Base-by-base conservation (phyloP, 768 basidiomycete species). In the Lanmaoa pseudosensibilis region DNA sequence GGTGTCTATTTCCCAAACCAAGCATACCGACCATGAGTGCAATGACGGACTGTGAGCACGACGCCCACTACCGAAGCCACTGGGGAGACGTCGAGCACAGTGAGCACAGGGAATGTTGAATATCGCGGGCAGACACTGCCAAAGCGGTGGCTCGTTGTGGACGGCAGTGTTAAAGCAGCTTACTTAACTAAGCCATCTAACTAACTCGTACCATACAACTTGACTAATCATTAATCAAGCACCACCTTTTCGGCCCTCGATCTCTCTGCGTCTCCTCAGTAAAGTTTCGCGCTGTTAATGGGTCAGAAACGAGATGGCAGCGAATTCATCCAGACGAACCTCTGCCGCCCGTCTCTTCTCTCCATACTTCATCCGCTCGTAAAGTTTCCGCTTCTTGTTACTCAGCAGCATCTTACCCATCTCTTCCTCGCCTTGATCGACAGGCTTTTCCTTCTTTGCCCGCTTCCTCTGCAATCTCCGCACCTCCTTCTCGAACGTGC, bases 331-430 rank as follows among this genome's bases (percentile, higher is more conserved):
- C 55, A 50, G 25, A 76, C 87, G 63, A 70, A 94, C 94, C 89
- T 96, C 92, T 25, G 80, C 75, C 15, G 79, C 78, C 57, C 86
- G 86, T 74, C 87, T 90, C 70, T 82, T 80, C 69, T 95, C 83
- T 61, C 87, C 86, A 69, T 90, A 84, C 75, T 94, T 92, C 84
- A 97, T 90, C 75, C 89, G 89, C 74, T 94, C 92, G 71, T 95
- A 96, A 65, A 97, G 74, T 74, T 95, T 95, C 65, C 86, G 83
- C 73, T 96, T 89, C 76, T 90, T 93, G 73, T 92, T 94, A 77
- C 92, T 96, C 87, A 97, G 87, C 84, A 98, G 81, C 87, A 98
- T 96, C 81, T 95, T 96, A 74, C 91, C 88, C 89, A 96, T 92
- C 69, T 95, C 90, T 65, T 85, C 79, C 69, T 94, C 92, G 19